Base-by-base conservation (phyloP, 768 basidiomycete genomes). In the Mycena vulgaris region DNA sequence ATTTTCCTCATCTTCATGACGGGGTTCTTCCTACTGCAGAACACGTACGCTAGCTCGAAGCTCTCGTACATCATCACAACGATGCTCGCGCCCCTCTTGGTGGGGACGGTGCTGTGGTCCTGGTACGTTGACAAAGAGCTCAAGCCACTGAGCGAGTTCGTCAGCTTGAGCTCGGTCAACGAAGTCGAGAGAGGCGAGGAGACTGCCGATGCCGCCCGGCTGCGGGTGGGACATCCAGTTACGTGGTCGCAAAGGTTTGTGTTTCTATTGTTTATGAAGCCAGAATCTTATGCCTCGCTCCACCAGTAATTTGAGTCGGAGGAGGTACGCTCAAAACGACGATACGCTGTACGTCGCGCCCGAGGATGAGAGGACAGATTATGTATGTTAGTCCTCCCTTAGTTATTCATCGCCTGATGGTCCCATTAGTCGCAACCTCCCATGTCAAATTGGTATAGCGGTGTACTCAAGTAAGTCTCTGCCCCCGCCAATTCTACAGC, bases 1-100 rank as follows among this genome's bases (percentile, higher is more conserved):
- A 94, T 97, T 62, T 99, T 97, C 86, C 90, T 97, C 64, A 78
- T 96, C 51, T 98, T 99, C 86, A 99, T 99, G 98, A 95, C 92
- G 51, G 97, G 97, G 53, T 93, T 98, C 73, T 98, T 99, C 85
- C 91, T 92, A 37, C 79, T 88, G 19, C 79, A 83, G 23, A 83
- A 87, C 72, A 85, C 84, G 1, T 88, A 82, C 70, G 80, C 72
- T 0, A 60, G 40, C 56, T 73, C 72, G 33, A 70, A 70, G 42
- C 72, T 73, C 30, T 73, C 72, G 56, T 73, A 70, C 21, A 47
- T 35, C 11, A 66, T 73, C 65, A 73, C 72, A 8, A 51, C 55
- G 25, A 23, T 73, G 28, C 87, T 98, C 66, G 84, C 89, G 0
- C 97, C 97, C 1, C 87, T 99, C 17, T 84, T 98, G 33, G 73